phyloP scores from a whole-genome alignment of 768 basidiomycete genomes.

The Leucosporidium yakuticum region DNA sequence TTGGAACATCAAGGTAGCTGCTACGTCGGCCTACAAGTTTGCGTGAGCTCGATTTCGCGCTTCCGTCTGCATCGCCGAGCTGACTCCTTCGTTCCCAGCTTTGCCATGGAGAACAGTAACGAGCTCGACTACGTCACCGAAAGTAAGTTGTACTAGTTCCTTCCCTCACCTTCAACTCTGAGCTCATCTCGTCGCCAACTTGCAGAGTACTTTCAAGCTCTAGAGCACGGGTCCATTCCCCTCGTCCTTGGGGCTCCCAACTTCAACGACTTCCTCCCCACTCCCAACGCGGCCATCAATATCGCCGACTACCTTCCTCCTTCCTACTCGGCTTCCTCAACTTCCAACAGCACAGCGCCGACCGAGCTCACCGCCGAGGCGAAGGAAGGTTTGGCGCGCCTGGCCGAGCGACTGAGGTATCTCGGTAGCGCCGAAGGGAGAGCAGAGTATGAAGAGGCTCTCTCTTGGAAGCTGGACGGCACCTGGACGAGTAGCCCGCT shows the following conservation, averaged over 20 bases:
- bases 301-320: constrained; percentile 23
- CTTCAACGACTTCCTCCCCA: constrained; percentile 10
- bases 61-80: not conserved
- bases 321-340: not conserved
- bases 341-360: not conserved
- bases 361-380: constrained; percentile 11
- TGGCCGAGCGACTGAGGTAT: constrained; percentile 18
- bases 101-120: constrained; percentile 24
- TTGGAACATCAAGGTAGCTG: constrained; percentile 29
- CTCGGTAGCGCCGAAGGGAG: constrained; percentile 19
- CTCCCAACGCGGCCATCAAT: constrained; percentile 21
- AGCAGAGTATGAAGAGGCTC: constrained; percentile 22
- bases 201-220: constrained; percentile 23
- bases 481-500: constrained; percentile 18
- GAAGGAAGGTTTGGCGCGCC: constrained; percentile 7
- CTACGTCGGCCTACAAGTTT: not conserved
- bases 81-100: not conserved
- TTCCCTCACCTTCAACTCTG: too few relatives aligned
- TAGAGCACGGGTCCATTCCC: constrained; percentile 15
- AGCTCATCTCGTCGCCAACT: not conserved
- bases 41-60: not conserved
- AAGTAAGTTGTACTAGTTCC: not conserved
- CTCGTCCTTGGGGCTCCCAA: not conserved
- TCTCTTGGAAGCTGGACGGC: constrained; percentile 21
- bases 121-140: constrained; percentile 31